Percentiles rank a stretch among this genome's conserved stretches.
These are phyloP conservation scores for Didymella lethalis DNA, from an alignment of 2,329 filamentous ascomycete genomes.

Conservation along the genomic window DNA sequence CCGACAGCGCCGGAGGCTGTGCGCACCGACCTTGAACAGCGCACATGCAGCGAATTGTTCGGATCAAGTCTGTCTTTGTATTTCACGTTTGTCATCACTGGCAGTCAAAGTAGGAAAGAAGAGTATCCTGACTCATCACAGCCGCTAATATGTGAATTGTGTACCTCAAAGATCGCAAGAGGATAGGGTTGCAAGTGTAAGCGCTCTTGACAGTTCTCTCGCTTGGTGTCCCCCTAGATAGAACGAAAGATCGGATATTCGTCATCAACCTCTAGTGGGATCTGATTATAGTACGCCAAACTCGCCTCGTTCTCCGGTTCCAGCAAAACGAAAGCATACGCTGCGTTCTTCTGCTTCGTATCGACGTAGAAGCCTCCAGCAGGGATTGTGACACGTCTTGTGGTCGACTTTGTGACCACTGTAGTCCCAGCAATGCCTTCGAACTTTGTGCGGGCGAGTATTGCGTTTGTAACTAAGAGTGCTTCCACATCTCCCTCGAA, in stretches of 20 bases:
- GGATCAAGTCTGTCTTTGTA: too few species aligned
- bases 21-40: too few species aligned
- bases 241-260: conserved; percentile 26
- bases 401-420: conserved; percentile 23
- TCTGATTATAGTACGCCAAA: conserved; percentile 32
- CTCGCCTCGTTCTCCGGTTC: conserved; percentile 39
- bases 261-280: conserved; percentile 30
- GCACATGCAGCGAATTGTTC: too few species aligned
- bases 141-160: too few species aligned
- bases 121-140: too few species aligned
- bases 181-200: too few species aligned
- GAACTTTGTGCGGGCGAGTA: conserved; percentile 26
- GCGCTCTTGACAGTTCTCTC: too few species aligned
- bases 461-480: conserved; percentile 27
- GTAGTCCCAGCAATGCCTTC: conserved; percentile 35
- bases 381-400: conserved; percentile 27
- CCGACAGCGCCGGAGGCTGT: too few species aligned
- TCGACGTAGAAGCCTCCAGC: conserved; percentile 31
- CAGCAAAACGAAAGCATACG: conserved; percentile 33
- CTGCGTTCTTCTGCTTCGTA: conserved; percentile 37
- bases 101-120: too few species aligned
- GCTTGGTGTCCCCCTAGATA: too few species aligned
- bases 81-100: too few species aligned
- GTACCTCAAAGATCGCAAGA: too few species aligned
- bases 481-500: conserved; percentile 32